Conservation (phyloP, 495 filamentous ascomycete genomes). For the Hypoxylon crocopeplum region DNA sequence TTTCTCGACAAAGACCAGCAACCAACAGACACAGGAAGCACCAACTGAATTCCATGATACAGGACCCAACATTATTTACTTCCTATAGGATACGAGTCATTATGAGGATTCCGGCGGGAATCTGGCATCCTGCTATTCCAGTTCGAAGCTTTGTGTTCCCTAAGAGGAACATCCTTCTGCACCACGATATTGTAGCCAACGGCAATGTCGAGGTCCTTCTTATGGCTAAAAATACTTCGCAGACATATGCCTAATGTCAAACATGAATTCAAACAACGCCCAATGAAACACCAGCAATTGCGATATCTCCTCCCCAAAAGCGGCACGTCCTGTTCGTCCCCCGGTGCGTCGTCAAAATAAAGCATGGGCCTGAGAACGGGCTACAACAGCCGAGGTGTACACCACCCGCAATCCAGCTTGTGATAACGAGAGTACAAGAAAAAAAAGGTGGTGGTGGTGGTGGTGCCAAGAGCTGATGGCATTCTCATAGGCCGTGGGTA, state of each 20-base stretch:
- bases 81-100: slow-evolving; percentile 20
- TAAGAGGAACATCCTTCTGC: neutral
- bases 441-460: slow-evolving; percentile 29
- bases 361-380: slow-evolving; percentile 30
- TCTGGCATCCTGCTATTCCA: slow-evolving; percentile 26
- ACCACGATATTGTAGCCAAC: slow-evolving; percentile 3
- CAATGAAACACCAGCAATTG: slow-evolving; percentile 41
- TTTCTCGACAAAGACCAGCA: neutral
- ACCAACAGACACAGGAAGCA: slow-evolving; percentile 24
- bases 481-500: slow-evolving; percentile 36
- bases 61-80: slow-evolving; percentile 28
- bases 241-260: slow-evolving; percentile 21
- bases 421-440: slow-evolving; percentile 38
- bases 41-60: slow-evolving; percentile 34
- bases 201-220: slow-evolving; percentile 1
- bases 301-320: slow-evolving; percentile 32
- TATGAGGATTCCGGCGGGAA: slow-evolving; percentile 15
- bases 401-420: slow-evolving; percentile 32
- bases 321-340: slow-evolving; percentile 18
- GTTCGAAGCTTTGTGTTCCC: slow-evolving; percentile 8
- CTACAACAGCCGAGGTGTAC: slow-evolving; percentile 31
- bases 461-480: slow-evolving; percentile 32
- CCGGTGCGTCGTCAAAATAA: slow-evolving; percentile 31
- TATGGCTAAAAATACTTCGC: slow-evolving; percentile 21
- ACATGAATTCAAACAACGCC: slow-evolving; percentile 38